phyloP scores from a whole-genome alignment of 768 basidiomycete species.

The Macrolepiota dolichaula region DNA sequence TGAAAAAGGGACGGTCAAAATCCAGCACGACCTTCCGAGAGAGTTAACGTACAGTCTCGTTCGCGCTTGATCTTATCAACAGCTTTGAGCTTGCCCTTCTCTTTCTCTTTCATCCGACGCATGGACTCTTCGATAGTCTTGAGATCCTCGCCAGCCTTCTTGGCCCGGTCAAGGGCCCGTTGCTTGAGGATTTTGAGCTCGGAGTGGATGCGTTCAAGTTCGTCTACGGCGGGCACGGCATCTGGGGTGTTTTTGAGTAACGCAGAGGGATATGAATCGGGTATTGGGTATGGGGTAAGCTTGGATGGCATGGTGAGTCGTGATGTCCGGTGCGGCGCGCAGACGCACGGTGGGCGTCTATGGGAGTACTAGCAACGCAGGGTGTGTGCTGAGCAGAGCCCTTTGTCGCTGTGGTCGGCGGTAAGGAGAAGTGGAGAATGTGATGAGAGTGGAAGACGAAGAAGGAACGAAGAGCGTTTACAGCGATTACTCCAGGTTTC shows the following conservation, averaged over 20 bases:
- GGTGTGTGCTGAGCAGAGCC: conserved; percentile 9
- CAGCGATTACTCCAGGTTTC: conserved; percentile 15
- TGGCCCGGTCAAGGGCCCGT: conserved; percentile 56
- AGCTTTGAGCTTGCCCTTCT: conserved; percentile 69
- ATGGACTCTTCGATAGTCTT: conserved; percentile 73
- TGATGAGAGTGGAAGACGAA: conserved; percentile 10
- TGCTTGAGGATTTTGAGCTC: conserved; percentile 57
- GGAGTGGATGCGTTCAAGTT: conserved; percentile 60
- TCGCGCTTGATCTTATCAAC: conserved; percentile 72
- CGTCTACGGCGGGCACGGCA: conserved; percentile 66
- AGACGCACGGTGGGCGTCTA: neutral
- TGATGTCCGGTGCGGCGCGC: neutral
- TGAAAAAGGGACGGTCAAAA: conserved; percentile 18
- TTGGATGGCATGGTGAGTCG: conserved; percentile 55
- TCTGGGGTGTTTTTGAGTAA: conserved; percentile 66
- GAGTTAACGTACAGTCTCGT: conserved; percentile 63
- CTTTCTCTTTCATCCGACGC: conserved; percentile 73
- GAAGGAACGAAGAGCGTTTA: conserved; percentile 6
- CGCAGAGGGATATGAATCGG: conserved; percentile 50
- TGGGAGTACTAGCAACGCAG: neutral
- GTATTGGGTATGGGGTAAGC: conserved; percentile 46
- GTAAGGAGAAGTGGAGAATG: conserved; percentile 9
- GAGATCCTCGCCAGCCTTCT: conserved; percentile 76
- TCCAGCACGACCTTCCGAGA: conserved; percentile 14
- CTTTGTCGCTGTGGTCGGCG: conserved; percentile 13